Evolutionary conservation across 2,329 filamentous ascomycete genomes (phyloP).

Genomic region (Tolypocladium cylindrosporum): DNA sequence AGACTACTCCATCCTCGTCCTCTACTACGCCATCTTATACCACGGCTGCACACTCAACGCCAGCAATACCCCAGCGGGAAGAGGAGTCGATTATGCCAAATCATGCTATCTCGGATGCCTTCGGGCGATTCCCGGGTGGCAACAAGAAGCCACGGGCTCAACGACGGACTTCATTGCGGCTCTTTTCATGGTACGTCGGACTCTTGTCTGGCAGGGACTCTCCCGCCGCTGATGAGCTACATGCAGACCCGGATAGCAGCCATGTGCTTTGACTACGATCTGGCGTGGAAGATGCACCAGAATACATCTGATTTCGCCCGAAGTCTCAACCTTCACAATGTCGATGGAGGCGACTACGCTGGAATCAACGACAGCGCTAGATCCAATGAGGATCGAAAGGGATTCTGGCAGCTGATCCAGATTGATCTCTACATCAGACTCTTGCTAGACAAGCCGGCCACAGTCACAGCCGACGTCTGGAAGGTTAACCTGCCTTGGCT

Average conservation of each 20-base stretch:
- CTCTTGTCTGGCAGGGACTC: not conserved
- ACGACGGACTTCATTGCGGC: slow-evolving; percentile 19
- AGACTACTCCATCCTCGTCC: slow-evolving; percentile 17
- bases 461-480: slow-evolving; percentile 16
- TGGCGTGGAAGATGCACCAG: slow-evolving; percentile 12
- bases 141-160: slow-evolving; percentile 18
- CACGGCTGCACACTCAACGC: slow-evolving; percentile 14
- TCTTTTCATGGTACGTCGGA: slow-evolving; percentile 11
- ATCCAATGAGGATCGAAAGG: slow-evolving; percentile 15
- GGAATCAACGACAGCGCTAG: not conserved
- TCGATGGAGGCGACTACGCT: slow-evolving; percentile 13
- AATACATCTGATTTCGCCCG: slow-evolving; percentile 19
- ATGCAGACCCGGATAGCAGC: slow-evolving; percentile 11
- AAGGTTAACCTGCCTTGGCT: slow-evolving; percentile 22
- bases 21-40: slow-evolving; percentile 20
- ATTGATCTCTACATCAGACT: slow-evolving; percentile 21
- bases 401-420: slow-evolving; percentile 22
- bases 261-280: too few relatives aligned
- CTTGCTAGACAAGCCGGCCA: slow-evolving; percentile 17
- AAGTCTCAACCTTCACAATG: slow-evolving; percentile 17
- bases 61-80: slow-evolving; percentile 8
- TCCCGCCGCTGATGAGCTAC: not conserved
- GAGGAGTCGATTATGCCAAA: slow-evolving; percentile 11
- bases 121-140: slow-evolving; percentile 17
- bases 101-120: slow-evolving; percentile 17